A percentile compares a stretch with the other conserved stretches of the same genome.
phyloP scores from a whole-genome alignment of 345 rosid species.

The Citrus inodora region DNA sequence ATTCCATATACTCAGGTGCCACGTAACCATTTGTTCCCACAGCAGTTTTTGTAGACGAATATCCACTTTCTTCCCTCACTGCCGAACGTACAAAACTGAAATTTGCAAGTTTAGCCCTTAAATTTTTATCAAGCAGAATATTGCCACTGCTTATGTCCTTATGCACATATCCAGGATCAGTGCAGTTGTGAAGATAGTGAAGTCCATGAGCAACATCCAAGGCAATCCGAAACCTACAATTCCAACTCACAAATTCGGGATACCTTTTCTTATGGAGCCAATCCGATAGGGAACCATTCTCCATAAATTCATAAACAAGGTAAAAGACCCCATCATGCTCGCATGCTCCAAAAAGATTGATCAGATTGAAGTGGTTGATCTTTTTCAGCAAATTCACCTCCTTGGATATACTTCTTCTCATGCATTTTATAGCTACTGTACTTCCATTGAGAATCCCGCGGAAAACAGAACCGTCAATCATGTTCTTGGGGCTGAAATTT shows the following conservation, averaged over 20 bases:
- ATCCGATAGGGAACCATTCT: slow-evolving; percentile 36
- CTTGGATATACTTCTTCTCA: slow-evolving; percentile 28
- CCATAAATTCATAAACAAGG: slow-evolving; percentile 40
- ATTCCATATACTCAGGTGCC: slow-evolving; percentile 44
- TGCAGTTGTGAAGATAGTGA: slow-evolving; percentile 47
- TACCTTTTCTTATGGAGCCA: slow-evolving; percentile 23
- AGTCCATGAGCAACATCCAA: slow-evolving; percentile 45
- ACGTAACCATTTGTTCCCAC: slow-evolving; percentile 36
- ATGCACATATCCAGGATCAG: slow-evolving; percentile 38
- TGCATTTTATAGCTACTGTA: slow-evolving; percentile 28
- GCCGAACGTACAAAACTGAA: slow-evolving; percentile 37
- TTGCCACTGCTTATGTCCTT: slow-evolving; percentile 39
- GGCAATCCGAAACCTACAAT: slow-evolving; percentile 36
- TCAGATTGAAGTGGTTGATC: slow-evolving; percentile 43
- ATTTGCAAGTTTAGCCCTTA: slow-evolving; percentile 43
- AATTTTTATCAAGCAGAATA: slow-evolving; percentile 28
- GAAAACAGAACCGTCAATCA: slow-evolving; percentile 32
- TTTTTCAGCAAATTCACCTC: slow-evolving; percentile 39
- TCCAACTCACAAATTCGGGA: slow-evolving; percentile 24
- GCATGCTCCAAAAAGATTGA: slow-evolving; percentile 34
- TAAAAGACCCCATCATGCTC: slow-evolving; percentile 28
- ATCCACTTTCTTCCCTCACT: slow-evolving; percentile 20
- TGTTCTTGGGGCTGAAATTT: slow-evolving; percentile 25
- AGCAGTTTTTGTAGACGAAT: slow-evolving; percentile 16
- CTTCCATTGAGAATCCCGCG: slow-evolving; percentile 25